A percentile compares a stretch with the other conserved stretches of the same genome.
Conservation (phyloP, 306 rosid species). For the Quercus aquifolioides region DNA sequence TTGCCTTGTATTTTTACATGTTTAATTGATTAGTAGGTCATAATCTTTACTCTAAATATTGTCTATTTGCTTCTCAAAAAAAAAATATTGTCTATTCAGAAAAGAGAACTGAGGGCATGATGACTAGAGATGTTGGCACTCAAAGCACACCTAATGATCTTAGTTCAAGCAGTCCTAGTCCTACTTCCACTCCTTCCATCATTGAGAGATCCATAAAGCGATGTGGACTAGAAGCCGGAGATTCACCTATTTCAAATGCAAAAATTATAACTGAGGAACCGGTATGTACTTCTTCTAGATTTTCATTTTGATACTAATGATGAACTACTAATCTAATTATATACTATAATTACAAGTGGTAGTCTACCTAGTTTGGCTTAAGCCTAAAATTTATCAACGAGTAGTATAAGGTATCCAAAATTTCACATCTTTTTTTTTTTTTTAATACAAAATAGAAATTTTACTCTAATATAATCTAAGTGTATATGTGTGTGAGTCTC, state of each 20-base stretch:
- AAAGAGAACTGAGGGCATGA: constrained; percentile 48
- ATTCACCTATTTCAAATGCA: constrained; percentile 49
- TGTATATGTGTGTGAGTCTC: too few relatives aligned
- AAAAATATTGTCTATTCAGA: constrained; percentile 33
- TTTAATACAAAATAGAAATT: too few relatives aligned
- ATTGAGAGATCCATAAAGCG: constrained; percentile 46
- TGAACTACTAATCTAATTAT: too few relatives aligned
- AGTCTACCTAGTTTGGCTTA: too few relatives aligned
- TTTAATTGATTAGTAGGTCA: neutral
- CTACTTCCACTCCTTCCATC: constrained; percentile 64
- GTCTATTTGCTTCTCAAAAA: too few relatives aligned
- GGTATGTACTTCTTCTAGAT: constrained; percentile 34
- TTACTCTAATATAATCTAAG: fast-evolving
- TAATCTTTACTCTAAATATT: neutral
- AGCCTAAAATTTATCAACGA: too few relatives aligned
- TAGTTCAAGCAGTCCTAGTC: constrained; percentile 60
- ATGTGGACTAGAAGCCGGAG: constrained; percentile 30
- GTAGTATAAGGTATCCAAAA: too few relatives aligned
- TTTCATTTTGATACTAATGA: neutral
- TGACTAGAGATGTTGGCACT: constrained; percentile 78
- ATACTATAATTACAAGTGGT: too few relatives aligned
- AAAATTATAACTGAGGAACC: constrained; percentile 39
- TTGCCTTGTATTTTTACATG: neutral
- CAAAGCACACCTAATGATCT: constrained; percentile 62
- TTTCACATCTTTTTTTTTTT: too few relatives aligned